Evolutionary conservation across 148 eudicot genomes (phyloP).

Genomic region (Chenopodium formosanum): DNA sequence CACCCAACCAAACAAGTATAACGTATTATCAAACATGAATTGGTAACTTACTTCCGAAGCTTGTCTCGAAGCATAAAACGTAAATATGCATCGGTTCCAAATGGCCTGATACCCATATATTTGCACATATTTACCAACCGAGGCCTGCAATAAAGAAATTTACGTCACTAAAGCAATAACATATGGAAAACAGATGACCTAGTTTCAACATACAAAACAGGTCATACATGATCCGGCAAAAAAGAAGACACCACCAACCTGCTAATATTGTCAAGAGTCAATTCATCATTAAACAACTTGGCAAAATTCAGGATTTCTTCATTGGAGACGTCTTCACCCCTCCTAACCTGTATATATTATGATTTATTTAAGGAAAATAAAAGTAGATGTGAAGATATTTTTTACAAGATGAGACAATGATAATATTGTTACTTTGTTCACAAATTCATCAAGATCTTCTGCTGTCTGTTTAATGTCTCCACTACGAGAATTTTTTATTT

Average conservation of each 20-base stretch:
- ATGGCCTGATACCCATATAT: slow-evolving; percentile 79
- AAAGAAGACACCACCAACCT: slow-evolving; percentile 43
- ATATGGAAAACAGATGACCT: background rate
- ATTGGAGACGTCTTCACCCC: slow-evolving; percentile 71
- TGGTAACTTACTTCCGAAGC: slow-evolving; percentile 54
- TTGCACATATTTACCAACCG: slow-evolving; percentile 89
- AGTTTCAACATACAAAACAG: background rate
- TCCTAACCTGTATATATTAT: slow-evolving; percentile 57
- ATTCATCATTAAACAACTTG: slow-evolving; percentile 79
- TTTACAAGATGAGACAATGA: background rate
- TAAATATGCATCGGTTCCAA: slow-evolving; percentile 78
- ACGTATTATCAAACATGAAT: background rate
- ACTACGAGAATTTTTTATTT: slow-evolving; percentile 75
- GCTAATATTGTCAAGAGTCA: slow-evolving; percentile 87
- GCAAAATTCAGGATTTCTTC: slow-evolving; percentile 79
- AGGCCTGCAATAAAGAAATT: slow-evolving; percentile 45
- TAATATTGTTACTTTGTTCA: slow-evolving; percentile 48
- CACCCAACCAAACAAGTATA: no score
- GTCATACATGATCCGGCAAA: background rate
- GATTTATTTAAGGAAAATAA: slow-evolving; percentile 4
- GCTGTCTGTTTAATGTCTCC: slow-evolving; percentile 77
- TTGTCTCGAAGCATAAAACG: slow-evolving; percentile 79
- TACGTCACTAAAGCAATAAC: background rate
- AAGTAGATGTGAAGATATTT: background rate
- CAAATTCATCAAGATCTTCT: slow-evolving; percentile 81